phyloP scores from a whole-genome alignment of 371 early-diverging fungal species.

The Mycotypha africana region DNA sequence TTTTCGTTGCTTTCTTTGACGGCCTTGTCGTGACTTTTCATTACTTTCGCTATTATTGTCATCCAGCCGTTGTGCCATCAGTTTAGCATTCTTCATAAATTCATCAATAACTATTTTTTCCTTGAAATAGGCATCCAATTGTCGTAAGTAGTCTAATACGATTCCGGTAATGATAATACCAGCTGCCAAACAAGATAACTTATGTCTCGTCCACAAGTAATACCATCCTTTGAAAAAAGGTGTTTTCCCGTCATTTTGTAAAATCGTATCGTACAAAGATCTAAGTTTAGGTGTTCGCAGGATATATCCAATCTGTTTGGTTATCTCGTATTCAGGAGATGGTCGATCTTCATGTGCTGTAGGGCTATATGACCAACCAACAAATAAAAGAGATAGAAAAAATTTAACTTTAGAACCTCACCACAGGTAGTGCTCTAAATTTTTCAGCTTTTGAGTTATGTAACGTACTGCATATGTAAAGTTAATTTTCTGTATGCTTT shows the following conservation, averaged over 20 bases:
- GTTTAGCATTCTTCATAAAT: slow-evolving; percentile 14
- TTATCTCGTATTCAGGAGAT: slow-evolving; percentile 8
- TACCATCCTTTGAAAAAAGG: slow-evolving; percentile 12
- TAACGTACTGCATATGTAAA: slow-evolving; percentile 10
- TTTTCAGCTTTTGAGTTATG: no score
- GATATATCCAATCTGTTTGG: slow-evolving; percentile 6
- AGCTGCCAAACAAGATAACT: slow-evolving; percentile 4
- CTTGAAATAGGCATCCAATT: slow-evolving; percentile 9
- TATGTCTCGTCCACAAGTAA: slow-evolving; percentile 5
- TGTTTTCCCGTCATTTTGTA: background rate
- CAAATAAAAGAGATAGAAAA: no score
- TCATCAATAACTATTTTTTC: slow-evolving; percentile 8
- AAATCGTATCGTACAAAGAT: slow-evolving; percentile 5
- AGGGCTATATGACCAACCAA: no score
- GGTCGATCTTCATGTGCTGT: no score
- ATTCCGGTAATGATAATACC: background rate
- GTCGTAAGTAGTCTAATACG: slow-evolving; percentile 11
- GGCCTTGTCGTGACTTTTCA: no score
- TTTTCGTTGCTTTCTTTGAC: no score
- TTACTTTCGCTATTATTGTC: slow-evolving; percentile 8
- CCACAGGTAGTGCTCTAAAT: no score
- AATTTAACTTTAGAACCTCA: no score
- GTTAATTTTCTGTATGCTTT: slow-evolving; percentile 12
- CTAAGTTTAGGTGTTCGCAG: slow-evolving; percentile 6
- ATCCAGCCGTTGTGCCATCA: slow-evolving; percentile 12